These are phyloP conservation scores for Harrya chromipes DNA, from an alignment of 768 basidiomycete species.

Conservation along the genomic window DNA sequence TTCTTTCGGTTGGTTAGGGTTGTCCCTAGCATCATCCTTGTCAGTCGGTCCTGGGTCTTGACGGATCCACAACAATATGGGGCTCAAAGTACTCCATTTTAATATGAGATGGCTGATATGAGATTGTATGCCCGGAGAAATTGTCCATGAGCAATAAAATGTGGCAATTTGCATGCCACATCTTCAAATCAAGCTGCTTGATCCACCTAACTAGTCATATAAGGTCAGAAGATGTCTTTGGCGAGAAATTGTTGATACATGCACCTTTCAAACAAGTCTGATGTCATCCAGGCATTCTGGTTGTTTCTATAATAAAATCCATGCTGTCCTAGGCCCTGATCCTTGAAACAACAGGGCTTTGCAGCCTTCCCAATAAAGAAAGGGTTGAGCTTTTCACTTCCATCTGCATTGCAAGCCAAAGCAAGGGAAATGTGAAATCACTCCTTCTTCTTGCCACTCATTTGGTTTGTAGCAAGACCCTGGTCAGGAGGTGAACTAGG, in stretches of 20 bases:
- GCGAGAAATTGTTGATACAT: background rate
- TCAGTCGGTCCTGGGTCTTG: no score
- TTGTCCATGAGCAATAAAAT: background rate
- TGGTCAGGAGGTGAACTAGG: constrained; percentile 8
- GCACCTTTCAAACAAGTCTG: background rate
- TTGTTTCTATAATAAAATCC: background rate
- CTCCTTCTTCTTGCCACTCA: constrained; percentile 19
- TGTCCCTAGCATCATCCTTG: no score
- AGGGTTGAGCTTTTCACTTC: constrained; percentile 30
- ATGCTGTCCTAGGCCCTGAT: background rate
- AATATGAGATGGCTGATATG: background rate
- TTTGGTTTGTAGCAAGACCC: constrained; percentile 17
- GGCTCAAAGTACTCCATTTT: background rate
- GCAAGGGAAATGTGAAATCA: constrained; percentile 13
- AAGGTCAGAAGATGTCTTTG: no score
- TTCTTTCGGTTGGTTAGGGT: no score
- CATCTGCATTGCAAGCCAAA: constrained; percentile 8
- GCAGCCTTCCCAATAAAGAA: constrained; percentile 36
- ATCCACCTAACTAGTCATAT: no score
- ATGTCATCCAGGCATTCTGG: background rate
- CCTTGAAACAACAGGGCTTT: constrained; percentile 32
- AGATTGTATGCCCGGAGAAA: background rate
- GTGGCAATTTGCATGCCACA: background rate
- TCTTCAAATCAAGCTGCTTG: background rate
- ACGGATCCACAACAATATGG: no score